phyloP scores from a whole-genome alignment of 1,284 basidiomycete genomes.

The Meira nashicola region DNA sequence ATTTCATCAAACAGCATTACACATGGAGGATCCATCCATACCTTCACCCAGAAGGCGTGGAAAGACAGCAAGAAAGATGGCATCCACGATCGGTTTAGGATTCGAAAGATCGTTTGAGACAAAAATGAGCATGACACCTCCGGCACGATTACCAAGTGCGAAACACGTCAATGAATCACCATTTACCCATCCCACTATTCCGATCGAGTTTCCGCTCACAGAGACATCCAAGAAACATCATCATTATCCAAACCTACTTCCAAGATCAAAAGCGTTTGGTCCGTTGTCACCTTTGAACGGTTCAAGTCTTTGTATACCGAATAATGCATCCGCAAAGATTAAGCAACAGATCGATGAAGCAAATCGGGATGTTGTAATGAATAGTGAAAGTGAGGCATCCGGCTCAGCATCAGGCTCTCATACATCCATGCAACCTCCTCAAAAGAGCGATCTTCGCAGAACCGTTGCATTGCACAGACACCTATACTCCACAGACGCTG shows the following conservation, averaged over 20 bases:
- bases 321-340: neutral
- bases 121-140: constrained; percentile 34
- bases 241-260: constrained; percentile 8
- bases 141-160: constrained; percentile 23
- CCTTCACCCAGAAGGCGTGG: too few relatives aligned
- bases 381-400: neutral
- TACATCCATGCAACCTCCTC: too few relatives aligned
- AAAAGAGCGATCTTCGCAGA: too few relatives aligned
- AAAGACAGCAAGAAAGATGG: neutral
- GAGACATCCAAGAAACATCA: constrained; percentile 15
- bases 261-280: constrained; percentile 30
- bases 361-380: neutral
- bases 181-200: constrained; percentile 15
- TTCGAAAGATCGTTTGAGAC: constrained; percentile 11
- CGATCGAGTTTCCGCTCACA: constrained; percentile 18
- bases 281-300: constrained; percentile 18
- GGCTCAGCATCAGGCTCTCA: too few relatives aligned
- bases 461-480: too few relatives aligned
- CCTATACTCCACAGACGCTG: too few relatives aligned
- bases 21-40: too few relatives aligned
- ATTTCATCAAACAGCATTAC: too few relatives aligned
- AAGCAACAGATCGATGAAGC: neutral
- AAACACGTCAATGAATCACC: constrained; percentile 24
- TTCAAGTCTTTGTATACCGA: neutral
- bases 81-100: neutral